phyloP scores from a whole-genome alignment of 306 rosid species.

The Hippophae gyantsensis region DNA sequence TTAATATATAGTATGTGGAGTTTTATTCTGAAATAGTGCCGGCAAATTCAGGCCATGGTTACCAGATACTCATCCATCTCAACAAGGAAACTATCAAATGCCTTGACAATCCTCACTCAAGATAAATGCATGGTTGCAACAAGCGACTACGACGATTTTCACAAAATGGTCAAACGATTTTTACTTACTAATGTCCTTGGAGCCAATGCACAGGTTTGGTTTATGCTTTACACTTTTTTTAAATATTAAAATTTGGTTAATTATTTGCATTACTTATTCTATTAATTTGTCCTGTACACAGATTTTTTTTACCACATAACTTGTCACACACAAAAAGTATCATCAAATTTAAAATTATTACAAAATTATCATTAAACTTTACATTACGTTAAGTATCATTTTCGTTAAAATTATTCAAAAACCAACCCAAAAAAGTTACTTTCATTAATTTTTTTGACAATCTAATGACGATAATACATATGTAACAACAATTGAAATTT shows the following conservation, averaged over 20 bases:
- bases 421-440: no score
- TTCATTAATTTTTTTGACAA: no score
- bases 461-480: no score
- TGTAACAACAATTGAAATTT: no score
- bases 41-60: slow-evolving; percentile 72
- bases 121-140: slow-evolving; percentile 88
- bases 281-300: not conserved
- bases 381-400: no score
- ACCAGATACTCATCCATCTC: slow-evolving; percentile 74
- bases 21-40: not conserved
- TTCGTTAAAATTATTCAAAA: no score
- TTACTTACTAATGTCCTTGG: slow-evolving; percentile 66
- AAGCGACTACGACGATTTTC: slow-evolving; percentile 83
- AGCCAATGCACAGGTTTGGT: slow-evolving; percentile 62
- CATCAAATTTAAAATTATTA: no score
- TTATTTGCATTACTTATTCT: not conserved
- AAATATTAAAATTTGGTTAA: not conserved
- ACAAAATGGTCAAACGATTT: slow-evolving; percentile 54
- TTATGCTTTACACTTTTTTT: not conserved
- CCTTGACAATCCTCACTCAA: slow-evolving; percentile 48
- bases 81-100: slow-evolving; percentile 63
- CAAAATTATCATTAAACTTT: no score
- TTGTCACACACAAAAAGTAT: no score
- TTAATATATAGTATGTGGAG: no score
- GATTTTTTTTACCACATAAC: no score